Evolutionary conservation across 176 grass and related monocot genomes (phyloP).

Genomic region (Microstegium vimineum): DNA sequence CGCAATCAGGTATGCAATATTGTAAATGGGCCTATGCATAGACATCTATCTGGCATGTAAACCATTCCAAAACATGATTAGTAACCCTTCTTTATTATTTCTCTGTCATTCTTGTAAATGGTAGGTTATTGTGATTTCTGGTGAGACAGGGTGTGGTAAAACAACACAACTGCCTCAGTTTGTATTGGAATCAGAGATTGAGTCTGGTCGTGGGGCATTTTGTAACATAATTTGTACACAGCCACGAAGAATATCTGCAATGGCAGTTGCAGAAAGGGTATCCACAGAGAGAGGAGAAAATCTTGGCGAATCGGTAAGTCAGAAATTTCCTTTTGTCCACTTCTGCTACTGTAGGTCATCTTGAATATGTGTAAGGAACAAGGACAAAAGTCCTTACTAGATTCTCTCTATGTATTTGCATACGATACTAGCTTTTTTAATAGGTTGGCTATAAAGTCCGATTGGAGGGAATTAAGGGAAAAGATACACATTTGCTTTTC

Average conservation of each 20-base stretch:
- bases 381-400: constrained; percentile 39
- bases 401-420: constrained; percentile 46
- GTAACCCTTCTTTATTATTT: constrained; percentile 19
- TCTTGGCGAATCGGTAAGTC: constrained; percentile 86
- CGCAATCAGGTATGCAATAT: constrained; percentile 73
- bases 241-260: constrained; percentile 94
- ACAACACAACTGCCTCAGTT: constrained; percentile 97
- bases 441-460: constrained; percentile 99
- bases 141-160: constrained; percentile 95
- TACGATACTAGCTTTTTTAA: constrained; percentile 69
- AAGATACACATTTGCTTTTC: constrained; percentile 97
- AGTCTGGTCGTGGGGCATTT: constrained; percentile 95
- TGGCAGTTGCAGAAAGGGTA: constrained; percentile 95
- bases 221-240: constrained; percentile 99
- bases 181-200: constrained; percentile 90
- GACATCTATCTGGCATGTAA: constrained; percentile 2
- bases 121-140: constrained; percentile 90
- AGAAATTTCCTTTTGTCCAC: background rate
- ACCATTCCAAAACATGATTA: background rate
- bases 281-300: constrained; percentile 94
- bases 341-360: background rate
- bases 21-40: background rate
- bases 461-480: constrained; percentile 94
- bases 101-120: constrained; percentile 7
- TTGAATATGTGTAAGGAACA: constrained; percentile 14